A percentile compares a stretch with the other conserved stretches of the same genome.
Conservation (phyloP, 2,329 filamentous ascomycete species). For the Scedosporium apiospermum region DNA sequence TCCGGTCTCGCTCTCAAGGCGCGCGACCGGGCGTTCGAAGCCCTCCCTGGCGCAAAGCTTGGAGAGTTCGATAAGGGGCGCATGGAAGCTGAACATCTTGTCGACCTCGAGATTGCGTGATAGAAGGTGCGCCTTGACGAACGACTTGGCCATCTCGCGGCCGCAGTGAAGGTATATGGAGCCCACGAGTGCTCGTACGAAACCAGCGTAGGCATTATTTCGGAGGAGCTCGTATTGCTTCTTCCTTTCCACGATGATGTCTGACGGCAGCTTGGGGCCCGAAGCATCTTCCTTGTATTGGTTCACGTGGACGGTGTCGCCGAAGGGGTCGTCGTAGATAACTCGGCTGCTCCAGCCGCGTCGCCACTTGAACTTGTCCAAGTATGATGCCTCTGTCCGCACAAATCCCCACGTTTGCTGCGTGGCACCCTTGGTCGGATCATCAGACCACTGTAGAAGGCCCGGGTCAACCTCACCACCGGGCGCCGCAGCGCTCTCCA, state of each 20-base stretch:
- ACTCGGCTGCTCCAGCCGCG: conserved; percentile 68
- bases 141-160: conserved; percentile 65
- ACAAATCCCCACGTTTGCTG: conserved; percentile 38
- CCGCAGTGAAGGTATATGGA: conserved; percentile 81
- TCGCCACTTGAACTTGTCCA: conserved; percentile 44
- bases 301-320: conserved; percentile 41
- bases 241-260: conserved; percentile 9
- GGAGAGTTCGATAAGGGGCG: conserved; percentile 74
- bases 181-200: conserved; percentile 76
- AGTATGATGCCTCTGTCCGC: conserved; percentile 37
- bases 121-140: conserved; percentile 77
- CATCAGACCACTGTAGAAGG: conserved; percentile 66
- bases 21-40: conserved; percentile 78
- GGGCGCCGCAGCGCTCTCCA: conserved; percentile 77
- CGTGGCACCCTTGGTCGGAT: conserved; percentile 33
- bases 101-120: conserved; percentile 68
- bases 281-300: conserved; percentile 13
- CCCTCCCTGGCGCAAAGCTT: conserved; percentile 79
- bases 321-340: conserved; percentile 77
- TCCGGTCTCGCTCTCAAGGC: conserved; percentile 85
- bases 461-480: conserved; percentile 89
- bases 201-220: conserved; percentile 60
- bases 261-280: conserved; percentile 8
- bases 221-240: conserved; percentile 57
- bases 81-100: conserved; percentile 71